Conservation (phyloP, 108 stramenopile genomes). For the Cyclostephanos invisitatus region DNA sequence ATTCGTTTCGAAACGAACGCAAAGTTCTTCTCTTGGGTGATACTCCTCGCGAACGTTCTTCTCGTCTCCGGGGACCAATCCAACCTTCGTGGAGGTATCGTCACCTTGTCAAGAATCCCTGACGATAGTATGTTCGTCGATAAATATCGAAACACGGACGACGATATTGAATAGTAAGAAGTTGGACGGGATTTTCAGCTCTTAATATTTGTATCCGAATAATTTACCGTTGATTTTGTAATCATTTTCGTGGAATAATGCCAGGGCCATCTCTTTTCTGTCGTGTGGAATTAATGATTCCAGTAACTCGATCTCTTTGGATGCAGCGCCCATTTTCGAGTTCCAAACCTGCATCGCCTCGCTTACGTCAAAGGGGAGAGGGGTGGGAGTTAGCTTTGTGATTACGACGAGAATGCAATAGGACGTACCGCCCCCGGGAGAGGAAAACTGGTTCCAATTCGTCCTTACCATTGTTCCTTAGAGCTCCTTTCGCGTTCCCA, state of each 20-base stretch:
- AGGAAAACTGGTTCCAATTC: too few species aligned
- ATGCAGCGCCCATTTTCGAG: constrained; percentile 6
- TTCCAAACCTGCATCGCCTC: constrained; percentile 18
- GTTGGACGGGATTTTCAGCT: not conserved
- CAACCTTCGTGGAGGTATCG: constrained; percentile 14
- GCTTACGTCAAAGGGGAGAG: not conserved
- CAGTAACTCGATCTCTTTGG: constrained; percentile 8
- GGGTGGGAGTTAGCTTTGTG: not conserved
- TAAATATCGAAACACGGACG: not conserved
- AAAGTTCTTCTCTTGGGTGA: constrained; percentile 20
- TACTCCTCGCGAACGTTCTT: constrained; percentile 12
- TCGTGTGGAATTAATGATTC: constrained; percentile 34
- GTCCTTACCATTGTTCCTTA: not conserved
- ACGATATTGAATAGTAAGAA: not conserved
- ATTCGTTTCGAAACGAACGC: constrained; percentile 1
- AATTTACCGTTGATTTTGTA: constrained; percentile 17
- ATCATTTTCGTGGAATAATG: constrained; percentile 29
- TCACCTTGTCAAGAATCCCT: constrained; percentile 26
- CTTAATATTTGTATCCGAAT: not conserved
- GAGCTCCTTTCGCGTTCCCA: not conserved
- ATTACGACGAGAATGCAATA: not conserved
- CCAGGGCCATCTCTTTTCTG: constrained; percentile 28
- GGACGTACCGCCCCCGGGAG: too few species aligned
- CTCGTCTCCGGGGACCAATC: constrained; percentile 24
- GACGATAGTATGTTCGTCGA: not conserved